Base-by-base conservation (phyloP, 768 basidiomycete species). In the Leccinum rimulosum region DNA sequence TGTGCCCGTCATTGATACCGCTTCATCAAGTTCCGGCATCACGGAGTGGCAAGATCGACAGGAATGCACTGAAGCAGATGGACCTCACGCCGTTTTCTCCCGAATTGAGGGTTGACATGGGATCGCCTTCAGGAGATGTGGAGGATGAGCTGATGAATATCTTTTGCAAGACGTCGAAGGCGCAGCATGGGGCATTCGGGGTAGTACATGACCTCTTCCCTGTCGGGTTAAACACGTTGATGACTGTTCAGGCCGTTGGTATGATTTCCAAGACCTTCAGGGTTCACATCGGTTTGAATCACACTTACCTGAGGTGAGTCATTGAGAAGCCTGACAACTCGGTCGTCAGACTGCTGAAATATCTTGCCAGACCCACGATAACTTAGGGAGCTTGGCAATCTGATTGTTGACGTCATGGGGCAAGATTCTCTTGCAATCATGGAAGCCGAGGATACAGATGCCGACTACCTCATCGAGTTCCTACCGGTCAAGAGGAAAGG, bases 221-320 rank as follows among this genome's bases (percentile, higher is more conserved):
- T 15, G 58, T 71, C 12, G 70, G 70, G 28, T 47, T 71, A 63
- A 72, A 71, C 59, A 68, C 70, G 25, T 52, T 72, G 51, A 71
- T 71, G 70, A 68, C 70, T 10, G 70, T 71, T n/a, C 70, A 72
- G 59, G 70, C 68, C 1, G 70, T 70, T 50, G 70, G 70, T 43
- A 10, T 66, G 28, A 55, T 72, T 28, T 68, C 70, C 31, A 71
- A 68, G 63, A 72, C 68, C 6, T 71, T 71, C 52, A 60, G 33
- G 25, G 68, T 70, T 5, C 68, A 71, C 54, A 64, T 71, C 30
- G 70, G 70, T 27, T 57, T 71, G 50, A 71, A 71, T 30, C 66
- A 71, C 49, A 62, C 66, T 35, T 71, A 71, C 52, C 58, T 71
- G 55, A 70, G 69, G 70, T 70, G 51, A 56, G 70, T 38, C 19